Evolutionary conservation across 2,329 filamentous ascomycete species (phyloP), one percentile per base, ranked within the genome.

Genomic region (Fusarium piperis): DNA sequence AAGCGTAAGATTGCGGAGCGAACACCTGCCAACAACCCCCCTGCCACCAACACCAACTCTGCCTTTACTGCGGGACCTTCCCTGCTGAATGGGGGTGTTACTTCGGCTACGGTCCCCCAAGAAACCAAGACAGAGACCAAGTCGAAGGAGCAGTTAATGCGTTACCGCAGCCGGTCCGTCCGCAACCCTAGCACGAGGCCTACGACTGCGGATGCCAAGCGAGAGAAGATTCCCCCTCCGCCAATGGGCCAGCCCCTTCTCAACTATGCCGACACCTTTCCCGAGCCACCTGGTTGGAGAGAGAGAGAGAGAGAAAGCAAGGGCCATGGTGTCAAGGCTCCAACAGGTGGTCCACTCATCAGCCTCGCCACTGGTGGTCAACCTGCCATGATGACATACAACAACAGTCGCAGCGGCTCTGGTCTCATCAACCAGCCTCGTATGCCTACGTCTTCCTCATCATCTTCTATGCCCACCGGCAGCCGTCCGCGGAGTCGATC

Each of bases 231-330:
- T 3, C 44, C 44, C 44, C 23, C 26, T 48, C 44, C 44, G 74
- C 85, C 85, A 3, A 48, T 48, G 9, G 44, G 44, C 23, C 90
- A 89, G 68, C 92, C 92, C 2, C 84, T 94, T 7, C 81, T 94
- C 32, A 92, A 93, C 75, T 85, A 94, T 41, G 90, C 72, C 36
- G 76, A 90, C 0, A 84, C 85, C 55, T 92, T 91, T 76, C 85
- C 87, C 56, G 90, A 92, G 68, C 91, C 91, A 18, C 85, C 91
- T 78, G 86, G 86, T 76, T 85, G 86, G 66, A 84, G 83, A 23
- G 39, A 44, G 44, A 26, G 11, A 26, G 20, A 28, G 15, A 48
- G 44, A 52, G 86, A 87, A 55, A 84, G 86, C 16, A 86, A 86
- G 65, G 89, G 88, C 5, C 82, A 81, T 48, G 84, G 83, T 20